Evolutionary conservation across 768 basidiomycete genomes (phyloP).

Genomic region (Scleroderma citrinum): DNA sequence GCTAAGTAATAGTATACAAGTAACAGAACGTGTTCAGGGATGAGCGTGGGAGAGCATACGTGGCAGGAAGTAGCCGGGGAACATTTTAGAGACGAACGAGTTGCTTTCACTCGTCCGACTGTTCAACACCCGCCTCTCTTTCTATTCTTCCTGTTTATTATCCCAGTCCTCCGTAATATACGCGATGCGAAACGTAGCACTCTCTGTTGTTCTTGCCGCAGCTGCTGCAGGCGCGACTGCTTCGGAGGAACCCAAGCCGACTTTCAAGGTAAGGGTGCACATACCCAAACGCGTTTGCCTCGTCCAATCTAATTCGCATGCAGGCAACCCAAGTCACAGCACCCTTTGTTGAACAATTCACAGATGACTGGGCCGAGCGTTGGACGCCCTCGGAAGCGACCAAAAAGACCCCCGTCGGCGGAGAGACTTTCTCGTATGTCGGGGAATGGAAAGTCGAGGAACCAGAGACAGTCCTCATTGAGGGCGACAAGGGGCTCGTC

Average conservation of each 20-base stretch:
- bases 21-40: neutral
- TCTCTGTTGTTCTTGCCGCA: conserved; percentile 64
- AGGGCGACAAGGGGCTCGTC: conserved; percentile 88
- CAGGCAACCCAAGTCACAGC: conserved; percentile 78
- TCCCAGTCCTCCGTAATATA: conserved; percentile 54
- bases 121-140: conserved; percentile 32
- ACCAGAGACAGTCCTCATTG: conserved; percentile 65
- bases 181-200: conserved; percentile 81
- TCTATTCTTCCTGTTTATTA: conserved; percentile 16
- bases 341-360: conserved; percentile 96
- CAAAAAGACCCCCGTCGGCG: conserved; percentile 94
- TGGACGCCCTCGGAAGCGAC: conserved; percentile 98
- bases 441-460: conserved; percentile 97
- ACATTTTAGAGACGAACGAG: conserved; percentile 28
- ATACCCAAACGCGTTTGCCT: conserved; percentile 12
- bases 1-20: conserved; percentile 12
- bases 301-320: neutral
- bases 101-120: conserved; percentile 10
- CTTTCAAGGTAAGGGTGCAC: conserved; percentile 49
- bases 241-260: conserved; percentile 55
- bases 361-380: conserved; percentile 79
- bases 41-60: conserved; percentile 41
- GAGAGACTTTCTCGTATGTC: conserved; percentile 96
- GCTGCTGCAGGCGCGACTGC: conserved; percentile 61
- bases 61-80: conserved; percentile 34